Evolutionary conservation across 78 protist genomes (phyloP), one percentile per base, ranked within the genome.

Genomic region (Acrasis kona): DNA sequence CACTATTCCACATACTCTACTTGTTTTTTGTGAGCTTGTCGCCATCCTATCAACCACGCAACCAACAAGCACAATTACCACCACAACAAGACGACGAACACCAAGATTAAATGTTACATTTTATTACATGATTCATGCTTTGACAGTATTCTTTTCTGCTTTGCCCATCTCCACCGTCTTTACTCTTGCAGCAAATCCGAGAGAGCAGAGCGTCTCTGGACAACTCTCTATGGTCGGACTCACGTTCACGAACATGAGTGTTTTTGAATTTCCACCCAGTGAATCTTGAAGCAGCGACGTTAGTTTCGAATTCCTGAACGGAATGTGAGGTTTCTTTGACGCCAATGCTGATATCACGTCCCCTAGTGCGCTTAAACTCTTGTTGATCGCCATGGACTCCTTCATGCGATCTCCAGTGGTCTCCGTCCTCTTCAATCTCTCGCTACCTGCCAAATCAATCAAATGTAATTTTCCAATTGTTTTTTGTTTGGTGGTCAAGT

Each of bases 221-320:
- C n/a, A n/a, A n/a, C n/a, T n/a, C n/a, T n/a, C n/a, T n/a, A n/a
- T n/a, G n/a, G n/a, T n/a, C n/a, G n/a, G n/a, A n/a, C n/a, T n/a
- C n/a, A n/a, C n/a, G n/a, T n/a, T n/a, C n/a, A n/a, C 97, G 8
- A 93, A 61, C 93, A 93, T 93, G 30, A 88, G 75, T 0, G 93
- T 89, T 77, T 84, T 85, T 28, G 92, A 27, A 74, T 90, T 93
- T 31, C 93, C 95, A 8, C 95, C 94, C 12, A 93, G 90, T 19
- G 94, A 90, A 67, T 93, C 91, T 65, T 88, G 89, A 27, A 93
- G 89, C 40, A 93, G 84, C 7, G 84, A 79, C 31, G 97, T 93
- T n/a, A 93, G 87, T 66, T 76, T 81, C 19, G 89, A 79, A 76
- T 90, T 87, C 30, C 97, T 88, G 86, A 84, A 93, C 27, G 97